Percentiles rank a stretch among this genome's conserved stretches.
These are phyloP conservation scores for Asterionellopsis glacialis DNA, from an alignment of 108 stramenopile species.

Conservation along the genomic window DNA sequence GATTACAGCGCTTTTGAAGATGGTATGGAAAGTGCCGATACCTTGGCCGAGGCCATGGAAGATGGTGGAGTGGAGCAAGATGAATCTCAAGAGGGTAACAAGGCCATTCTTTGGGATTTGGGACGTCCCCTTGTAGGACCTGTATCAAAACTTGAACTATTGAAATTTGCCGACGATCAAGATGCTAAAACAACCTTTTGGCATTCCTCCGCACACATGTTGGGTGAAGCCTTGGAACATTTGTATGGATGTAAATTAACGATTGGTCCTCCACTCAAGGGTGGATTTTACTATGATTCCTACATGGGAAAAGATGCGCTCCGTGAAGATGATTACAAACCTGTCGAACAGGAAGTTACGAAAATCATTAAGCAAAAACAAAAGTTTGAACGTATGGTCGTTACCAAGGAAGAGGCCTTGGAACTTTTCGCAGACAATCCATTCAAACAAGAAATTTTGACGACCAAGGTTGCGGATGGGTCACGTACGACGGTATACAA, in stretches of 20 bases:
- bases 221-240: conserved; percentile 96
- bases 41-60: conserved; percentile 63
- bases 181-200: conserved; percentile 97
- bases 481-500: conserved; percentile 95
- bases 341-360: conserved; percentile 74
- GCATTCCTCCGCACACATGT: conserved; percentile 97
- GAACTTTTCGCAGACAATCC: conserved; percentile 97
- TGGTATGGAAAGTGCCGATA: conserved; percentile 79
- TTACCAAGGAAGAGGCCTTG: conserved; percentile 97
- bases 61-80: conserved; percentile 60
- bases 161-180: conserved; percentile 85
- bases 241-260: conserved; percentile 91
- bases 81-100: conserved; percentile 28
- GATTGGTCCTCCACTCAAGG: conserved; percentile 93
- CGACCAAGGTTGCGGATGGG: conserved; percentile 93
- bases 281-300: conserved; percentile 99
- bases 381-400: conserved; percentile 96
- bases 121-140: conserved; percentile 88
- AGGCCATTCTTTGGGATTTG: conserved; percentile 94
- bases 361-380: conserved; percentile 94
- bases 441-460: conserved; percentile 94
- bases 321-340: conserved; percentile 86
- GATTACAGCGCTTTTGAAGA: conserved; percentile 77
- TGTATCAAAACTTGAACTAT: conserved; percentile 81
- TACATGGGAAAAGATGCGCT: conserved; percentile 93